phyloP scores from a whole-genome alignment of 176 grass and related monocot genomes.

The Phoenix dactylifera region DNA sequence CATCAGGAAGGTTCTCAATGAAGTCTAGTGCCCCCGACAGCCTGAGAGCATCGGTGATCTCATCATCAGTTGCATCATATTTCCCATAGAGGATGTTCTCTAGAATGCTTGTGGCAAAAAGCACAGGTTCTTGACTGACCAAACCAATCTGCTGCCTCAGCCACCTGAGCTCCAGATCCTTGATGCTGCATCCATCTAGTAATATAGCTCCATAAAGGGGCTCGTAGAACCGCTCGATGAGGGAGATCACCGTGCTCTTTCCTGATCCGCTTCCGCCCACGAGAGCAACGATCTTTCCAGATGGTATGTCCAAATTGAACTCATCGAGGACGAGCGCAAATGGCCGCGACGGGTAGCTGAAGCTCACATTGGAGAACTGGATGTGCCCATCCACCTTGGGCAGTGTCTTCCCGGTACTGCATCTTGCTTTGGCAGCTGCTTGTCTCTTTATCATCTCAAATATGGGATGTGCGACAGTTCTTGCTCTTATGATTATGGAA shows the following conservation, averaged over 20 bases:
- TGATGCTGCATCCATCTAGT: constrained; percentile 61
- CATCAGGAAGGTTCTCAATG: constrained; percentile 77
- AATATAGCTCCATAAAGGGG: constrained; percentile 44
- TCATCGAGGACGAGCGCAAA: constrained; percentile 66
- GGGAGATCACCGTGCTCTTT: constrained; percentile 89
- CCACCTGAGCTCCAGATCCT: constrained; percentile 80
- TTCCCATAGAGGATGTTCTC: constrained; percentile 98
- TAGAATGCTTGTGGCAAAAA: constrained; percentile 93
- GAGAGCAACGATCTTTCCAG: constrained; percentile 73
- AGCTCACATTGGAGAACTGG: constrained; percentile 48
- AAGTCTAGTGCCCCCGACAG: constrained; percentile 79
- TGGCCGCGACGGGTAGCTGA: constrained; percentile 82
- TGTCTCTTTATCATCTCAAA: constrained; percentile 97
- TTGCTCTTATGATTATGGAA: constrained; percentile 75
- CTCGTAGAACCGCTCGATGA: constrained; percentile 98
- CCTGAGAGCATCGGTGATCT: constrained; percentile 69
- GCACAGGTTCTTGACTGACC: constrained; percentile 88
- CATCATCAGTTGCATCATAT: constrained; percentile 51
- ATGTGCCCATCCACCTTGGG: constrained; percentile 55
- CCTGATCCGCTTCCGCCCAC: constrained; percentile 88
- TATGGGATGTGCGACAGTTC: constrained; percentile 74
- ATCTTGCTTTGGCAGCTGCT: constrained; percentile 46
- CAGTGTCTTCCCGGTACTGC: constrained; percentile 40
- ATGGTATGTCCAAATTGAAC: constrained; percentile 64
- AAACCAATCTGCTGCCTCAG: constrained; percentile 80